Conservation (phyloP, 176 grass and related monocot species). For the Hordeum vulgare region MorexV3_pseudomolecules_assembly NC_058519.1:646264573-646265072, state of each 20-base stretch:
- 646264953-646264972: slow-evolving; percentile 68
- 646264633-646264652: slow-evolving; percentile 81
- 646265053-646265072: too few relatives aligned
- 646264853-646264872: slow-evolving; percentile 35
- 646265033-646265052: background rate
- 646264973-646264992: slow-evolving; percentile 13
- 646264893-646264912: slow-evolving; percentile 58
- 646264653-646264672: slow-evolving; percentile 65
- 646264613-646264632: background rate
- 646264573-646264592: background rate
- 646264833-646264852: background rate
- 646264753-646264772: slow-evolving; percentile 62
- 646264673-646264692: slow-evolving; percentile 49
- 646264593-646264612: background rate
- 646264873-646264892: slow-evolving; percentile 57
- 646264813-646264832: background rate
- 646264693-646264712: slow-evolving; percentile 67
- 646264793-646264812: background rate
- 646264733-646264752: slow-evolving; percentile 56
- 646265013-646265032: background rate
- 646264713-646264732: slow-evolving; percentile 39
- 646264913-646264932: slow-evolving; percentile 61
- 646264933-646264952: slow-evolving; percentile 54
- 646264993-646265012: background rate
- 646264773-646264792: background rate